Evolutionary conservation across 2,329 filamentous ascomycete species (phyloP), one percentile per base, ranked within the genome.

Genomic region (Hymenoscyphus albidus): DNA sequence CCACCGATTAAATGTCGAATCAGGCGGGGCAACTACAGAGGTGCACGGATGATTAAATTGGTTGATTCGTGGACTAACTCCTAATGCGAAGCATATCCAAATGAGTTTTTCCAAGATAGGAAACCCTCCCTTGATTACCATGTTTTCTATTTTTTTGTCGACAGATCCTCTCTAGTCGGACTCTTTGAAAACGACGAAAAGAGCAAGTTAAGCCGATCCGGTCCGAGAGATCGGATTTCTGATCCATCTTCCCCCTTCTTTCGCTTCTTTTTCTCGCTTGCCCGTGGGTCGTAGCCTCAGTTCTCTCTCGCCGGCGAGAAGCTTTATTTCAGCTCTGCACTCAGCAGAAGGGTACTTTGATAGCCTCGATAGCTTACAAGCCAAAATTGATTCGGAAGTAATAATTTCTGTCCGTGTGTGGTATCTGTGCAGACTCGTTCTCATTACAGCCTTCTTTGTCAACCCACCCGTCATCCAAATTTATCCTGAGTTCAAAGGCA

Each of bases 61-160:
- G 16, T 31, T 31, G 10, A 32, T 54, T 48, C 59, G 44, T 51
- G 44, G 44, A 51, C 22, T 51, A 18, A 10, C 27, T 51, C 61
- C 40, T 14, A 62, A 58, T 18, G 6, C 22, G 61, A 56, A 62
- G 35, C 61, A 58, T 62, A 22, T 62, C 61, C 61, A 62, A 51
- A 62, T 58, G 48, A 62, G 18, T 10, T 32, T 39, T 7, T 35
- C 9, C 61, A 12, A 62, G 55, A 62, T 7, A 51, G 61, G 61
- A 58, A 54, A 22, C 42, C 9, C 32, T 40, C 55, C 31, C 58
- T 31, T 58, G 32, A 35, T 38, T 14, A 13, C 32, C 58, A 22
- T 40, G 58, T 27, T 16, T 38, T 9, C 27, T 13, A 18, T 14
- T 18, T 35, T 55, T 56, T 59, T 13, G 57, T 40, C 58, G 58